Percentiles rank a stretch among this genome's conserved stretches.
These are phyloP conservation scores for Cicer yamashitae DNA, from an alignment of 306 rosid genomes.

Conservation along the genomic window DNA sequence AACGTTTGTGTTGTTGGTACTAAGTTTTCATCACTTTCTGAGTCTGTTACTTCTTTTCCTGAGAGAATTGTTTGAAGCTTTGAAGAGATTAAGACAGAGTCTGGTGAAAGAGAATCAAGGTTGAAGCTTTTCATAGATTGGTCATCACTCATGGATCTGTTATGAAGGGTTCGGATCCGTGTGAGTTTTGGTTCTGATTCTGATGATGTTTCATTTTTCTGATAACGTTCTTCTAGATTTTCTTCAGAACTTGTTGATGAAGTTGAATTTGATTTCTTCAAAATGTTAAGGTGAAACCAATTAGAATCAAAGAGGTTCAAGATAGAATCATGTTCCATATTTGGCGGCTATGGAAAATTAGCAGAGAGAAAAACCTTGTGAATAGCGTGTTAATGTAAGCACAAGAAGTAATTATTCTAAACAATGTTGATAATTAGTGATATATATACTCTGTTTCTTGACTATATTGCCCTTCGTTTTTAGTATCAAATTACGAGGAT, in stretches of 20 bases:
- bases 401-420: not conserved
- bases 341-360: constrained; percentile 45
- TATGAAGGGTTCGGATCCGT: constrained; percentile 46
- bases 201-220: constrained; percentile 23
- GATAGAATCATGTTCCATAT: constrained; percentile 61
- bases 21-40: constrained; percentile 39
- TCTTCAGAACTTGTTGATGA: constrained; percentile 37
- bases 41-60: constrained; percentile 55
- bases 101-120: constrained; percentile 59
- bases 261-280: constrained; percentile 40
- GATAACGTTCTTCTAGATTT: constrained; percentile 42
- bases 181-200: constrained; percentile 49
- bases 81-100: constrained; percentile 53
- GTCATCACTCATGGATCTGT: constrained; percentile 80
- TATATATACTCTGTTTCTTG: constrained; percentile 32
- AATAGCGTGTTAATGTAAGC: not conserved
- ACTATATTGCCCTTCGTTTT: constrained; percentile 52
- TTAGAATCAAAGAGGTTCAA: constrained; percentile 59
- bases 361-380: not conserved
- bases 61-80: constrained; percentile 65
- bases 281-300: constrained; percentile 62
- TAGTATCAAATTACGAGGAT: not conserved
- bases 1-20: constrained; percentile 9
- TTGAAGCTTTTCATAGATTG: constrained; percentile 55
- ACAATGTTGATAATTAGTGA: not conserved